Evolutionary conservation across 352 stramenopile genomes (phyloP), one percentile per base, ranked within the genome.

Genomic region (Phytophthora agathidicida): DNA sequence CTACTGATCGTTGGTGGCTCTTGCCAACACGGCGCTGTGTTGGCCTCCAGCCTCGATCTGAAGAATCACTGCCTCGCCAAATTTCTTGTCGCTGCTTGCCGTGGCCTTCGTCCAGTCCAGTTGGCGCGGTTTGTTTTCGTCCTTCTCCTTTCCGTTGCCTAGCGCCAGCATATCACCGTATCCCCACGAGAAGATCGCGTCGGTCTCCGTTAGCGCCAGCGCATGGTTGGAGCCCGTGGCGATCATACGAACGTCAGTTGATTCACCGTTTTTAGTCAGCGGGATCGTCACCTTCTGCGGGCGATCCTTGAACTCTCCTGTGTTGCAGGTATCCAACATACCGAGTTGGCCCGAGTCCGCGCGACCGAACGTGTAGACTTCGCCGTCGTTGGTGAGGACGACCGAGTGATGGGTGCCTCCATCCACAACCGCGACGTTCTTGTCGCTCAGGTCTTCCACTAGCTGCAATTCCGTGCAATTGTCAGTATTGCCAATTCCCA

Each of bases 271-370:
- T 26, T 61, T 65, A 13, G 70, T 76, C 7, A 13, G 58, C 13
- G 43, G 43, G 52, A 91, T 87, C 44, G 37, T 59, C n/a, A 94
- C 80, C 33, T 86, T 77, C 63, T 93, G 83, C 27, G 85, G 85
- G 1, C 75, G 82, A 38, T 93, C 86, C 56, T 90, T 91, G 55
- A 93, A 94, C 36, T 87, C 80, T 27, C 87, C 86, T 13, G 77
- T 89, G 41, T 71, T 71, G 57, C 86, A 89, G 23, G 76, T 77
- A 24, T 91, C 83, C 26, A 93, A 65, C 49, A 70, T 78, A 28
- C 96, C 97, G 1, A 99, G 83, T 66, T 98, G 89, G 3, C 96
- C 96, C 28, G 93, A 98, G 71, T 99, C 96, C 17, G 80, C 83
- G 28, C 96, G 89, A 24, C 97, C 97, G 48, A 97, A 98, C 28